phyloP scores from a whole-genome alignment of 2,329 filamentous ascomycete species.

The Beauveria pseudobassiana region DNA sequence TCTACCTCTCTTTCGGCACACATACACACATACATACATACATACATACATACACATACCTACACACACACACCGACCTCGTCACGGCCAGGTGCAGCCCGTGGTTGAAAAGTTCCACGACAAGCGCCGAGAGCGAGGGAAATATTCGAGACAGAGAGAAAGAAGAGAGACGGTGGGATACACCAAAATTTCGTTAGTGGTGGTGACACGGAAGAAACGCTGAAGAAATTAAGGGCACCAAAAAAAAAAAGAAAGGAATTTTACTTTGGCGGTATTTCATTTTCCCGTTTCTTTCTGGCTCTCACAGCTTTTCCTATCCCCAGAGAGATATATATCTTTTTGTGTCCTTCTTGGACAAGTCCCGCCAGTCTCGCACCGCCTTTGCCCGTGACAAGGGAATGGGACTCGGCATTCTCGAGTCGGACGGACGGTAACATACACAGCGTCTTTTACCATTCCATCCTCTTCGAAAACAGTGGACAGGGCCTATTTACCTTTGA shows the following conservation, averaged over 20 bases:
- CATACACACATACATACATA: neutral
- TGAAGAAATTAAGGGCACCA: neutral
- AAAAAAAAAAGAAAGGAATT: neutral
- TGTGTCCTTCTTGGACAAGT: neutral
- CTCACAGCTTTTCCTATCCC: too few relatives aligned
- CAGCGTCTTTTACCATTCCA: neutral
- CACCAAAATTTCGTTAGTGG: slow-evolving; percentile 1
- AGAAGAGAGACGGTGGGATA: neutral
- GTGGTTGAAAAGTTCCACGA: neutral
- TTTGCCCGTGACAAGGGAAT: neutral
- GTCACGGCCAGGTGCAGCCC: slow-evolving; percentile 2
- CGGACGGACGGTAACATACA: slow-evolving; percentile 4
- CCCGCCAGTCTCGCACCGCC: neutral
- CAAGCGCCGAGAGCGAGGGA: neutral
- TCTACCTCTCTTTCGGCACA: neutral
- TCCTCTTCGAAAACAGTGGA: neutral
- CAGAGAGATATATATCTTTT: neutral
- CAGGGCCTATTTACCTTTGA: too few relatives aligned
- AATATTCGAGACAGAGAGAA: neutral
- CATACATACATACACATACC: neutral
- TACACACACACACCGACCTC: neutral
- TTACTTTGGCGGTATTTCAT: neutral
- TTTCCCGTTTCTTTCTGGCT: too few relatives aligned
- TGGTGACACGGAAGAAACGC: neutral
- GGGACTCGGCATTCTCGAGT: slow-evolving; percentile 6